Evolutionary conservation across 2,329 filamentous ascomycete species (phyloP).

Genomic region (Paecilomyces dactylethromorphus): DNA sequence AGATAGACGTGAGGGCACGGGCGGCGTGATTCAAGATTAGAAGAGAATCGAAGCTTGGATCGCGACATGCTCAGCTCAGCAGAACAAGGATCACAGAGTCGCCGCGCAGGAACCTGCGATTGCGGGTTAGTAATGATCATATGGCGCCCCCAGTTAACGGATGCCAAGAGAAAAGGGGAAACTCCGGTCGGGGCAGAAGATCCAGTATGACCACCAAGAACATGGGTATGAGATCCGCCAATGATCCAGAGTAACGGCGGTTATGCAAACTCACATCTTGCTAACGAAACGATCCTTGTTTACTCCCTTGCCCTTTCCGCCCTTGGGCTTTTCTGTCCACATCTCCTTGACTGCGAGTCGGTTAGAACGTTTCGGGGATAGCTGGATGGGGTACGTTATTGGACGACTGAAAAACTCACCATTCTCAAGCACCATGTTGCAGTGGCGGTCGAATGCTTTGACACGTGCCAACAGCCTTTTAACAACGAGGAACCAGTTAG

Average conservation of each 20-base stretch:
- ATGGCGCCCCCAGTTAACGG: not conserved
- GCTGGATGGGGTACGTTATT: not conserved
- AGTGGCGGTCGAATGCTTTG: constrained; percentile 97
- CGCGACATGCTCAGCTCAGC: constrained; percentile 58
- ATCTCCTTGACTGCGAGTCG: constrained; percentile 79
- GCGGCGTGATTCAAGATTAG: constrained; percentile 5
- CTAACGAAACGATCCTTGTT: constrained; percentile 99
- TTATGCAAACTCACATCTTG: constrained; percentile 66
- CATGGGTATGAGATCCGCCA: not conserved
- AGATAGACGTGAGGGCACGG: constrained; percentile 7
- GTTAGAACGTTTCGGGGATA: not conserved
- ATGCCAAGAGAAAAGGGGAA: not conserved
- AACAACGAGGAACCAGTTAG: not conserved
- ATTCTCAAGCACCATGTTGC: constrained; percentile 98
- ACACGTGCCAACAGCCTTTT: constrained; percentile 73
- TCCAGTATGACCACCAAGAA: not conserved
- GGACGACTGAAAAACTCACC: not conserved
- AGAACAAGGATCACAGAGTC: constrained; percentile 85
- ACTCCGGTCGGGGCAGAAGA: not conserved
- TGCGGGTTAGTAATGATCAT: constrained; percentile 2
- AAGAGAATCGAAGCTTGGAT: not conserved
- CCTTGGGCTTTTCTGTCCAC: constrained; percentile 93
- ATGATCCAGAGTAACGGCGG: not conserved
- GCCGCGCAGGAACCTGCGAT: constrained; percentile 68
- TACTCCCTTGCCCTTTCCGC: constrained; percentile 84